A percentile compares a stretch with the other conserved stretches of the same genome.
phyloP scores from a whole-genome alignment of 208 protist species.

The Crithidia sp. region DNA sequence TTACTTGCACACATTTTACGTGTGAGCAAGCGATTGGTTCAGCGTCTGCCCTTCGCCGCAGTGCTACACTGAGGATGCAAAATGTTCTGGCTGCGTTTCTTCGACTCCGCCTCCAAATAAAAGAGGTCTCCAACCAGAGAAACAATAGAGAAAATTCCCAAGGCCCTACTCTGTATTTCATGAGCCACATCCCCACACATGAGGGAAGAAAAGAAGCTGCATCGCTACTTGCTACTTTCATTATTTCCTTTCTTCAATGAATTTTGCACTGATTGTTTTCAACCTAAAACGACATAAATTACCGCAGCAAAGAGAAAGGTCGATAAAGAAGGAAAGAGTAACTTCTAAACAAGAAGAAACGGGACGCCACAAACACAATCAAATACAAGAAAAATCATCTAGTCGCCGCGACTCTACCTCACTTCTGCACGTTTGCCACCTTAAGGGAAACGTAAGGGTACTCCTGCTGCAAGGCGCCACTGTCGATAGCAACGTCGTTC shows the following conservation, averaged over 20 bases:
- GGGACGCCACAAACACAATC: not conserved
- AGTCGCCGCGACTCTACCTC: not conserved
- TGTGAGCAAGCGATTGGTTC: no score
- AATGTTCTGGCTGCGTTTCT: no score
- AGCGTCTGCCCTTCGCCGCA: no score
- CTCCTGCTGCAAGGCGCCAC: slow-evolving; percentile 78
- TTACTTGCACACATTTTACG: no score
- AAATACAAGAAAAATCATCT: slow-evolving; percentile 11
- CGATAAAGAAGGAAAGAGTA: slow-evolving; percentile 28
- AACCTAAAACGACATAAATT: slow-evolving; percentile 1
- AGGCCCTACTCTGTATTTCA: no score
- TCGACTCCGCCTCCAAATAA: no score
- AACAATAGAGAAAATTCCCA: no score
- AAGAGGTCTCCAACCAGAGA: no score
- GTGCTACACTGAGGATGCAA: no score
- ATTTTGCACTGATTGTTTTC: not conserved
- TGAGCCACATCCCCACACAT: no score
- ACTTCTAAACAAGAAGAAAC: slow-evolving; percentile 12
- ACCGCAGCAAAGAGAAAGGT: slow-evolving; percentile 12
- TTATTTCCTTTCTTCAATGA: slow-evolving; percentile 3
- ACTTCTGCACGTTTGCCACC: slow-evolving; percentile 80
- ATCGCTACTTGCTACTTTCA: not conserved
- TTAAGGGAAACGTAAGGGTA: slow-evolving; percentile 89
- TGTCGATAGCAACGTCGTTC: slow-evolving; percentile 55
- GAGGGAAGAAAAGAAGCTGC: no score